phyloP scores from a whole-genome alignment of 179 eudicot species.

The Kewa caespitosa region DNA sequence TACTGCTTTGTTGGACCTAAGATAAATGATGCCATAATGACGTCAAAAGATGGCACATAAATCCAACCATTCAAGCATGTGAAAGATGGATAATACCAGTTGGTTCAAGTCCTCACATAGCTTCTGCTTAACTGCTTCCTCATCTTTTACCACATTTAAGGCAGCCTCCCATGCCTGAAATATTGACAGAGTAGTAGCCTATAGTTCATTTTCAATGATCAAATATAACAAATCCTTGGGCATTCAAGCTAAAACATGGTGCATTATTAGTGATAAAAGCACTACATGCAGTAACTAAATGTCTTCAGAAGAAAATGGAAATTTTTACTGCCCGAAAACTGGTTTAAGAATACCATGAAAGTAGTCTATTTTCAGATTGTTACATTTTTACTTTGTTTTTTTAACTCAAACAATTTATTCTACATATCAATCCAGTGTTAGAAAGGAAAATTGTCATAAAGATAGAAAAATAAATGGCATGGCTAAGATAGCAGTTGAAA shows the following conservation, averaged over 20 bases:
- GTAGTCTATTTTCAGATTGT: background rate
- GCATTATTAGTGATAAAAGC: background rate
- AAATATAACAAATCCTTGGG: constrained; percentile 6
- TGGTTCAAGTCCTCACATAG: constrained; percentile 87
- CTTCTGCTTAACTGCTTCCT: constrained; percentile 81
- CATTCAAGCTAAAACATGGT: background rate
- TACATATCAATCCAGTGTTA: background rate
- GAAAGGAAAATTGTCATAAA: background rate
- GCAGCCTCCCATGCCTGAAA: constrained; percentile 88
- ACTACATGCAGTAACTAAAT: background rate
- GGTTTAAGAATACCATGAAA: background rate
- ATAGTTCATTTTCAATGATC: background rate
- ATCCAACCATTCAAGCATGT: constrained; percentile 12
- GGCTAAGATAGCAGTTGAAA: background rate
- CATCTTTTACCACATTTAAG: constrained; percentile 70
- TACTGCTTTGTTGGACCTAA: constrained; percentile 86
- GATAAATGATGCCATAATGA: constrained; percentile 1
- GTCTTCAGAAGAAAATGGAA: background rate
- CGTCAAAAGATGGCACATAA: constrained; percentile 13
- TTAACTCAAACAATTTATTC: background rate
- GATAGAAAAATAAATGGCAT: background rate
- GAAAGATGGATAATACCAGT: constrained; percentile 43
- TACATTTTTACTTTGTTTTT: background rate
- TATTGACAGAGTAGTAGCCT: background rate
- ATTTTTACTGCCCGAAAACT: background rate